Evolutionary conservation across 768 basidiomycete genomes (phyloP).

Genomic region (Collybia sordida): DNA sequence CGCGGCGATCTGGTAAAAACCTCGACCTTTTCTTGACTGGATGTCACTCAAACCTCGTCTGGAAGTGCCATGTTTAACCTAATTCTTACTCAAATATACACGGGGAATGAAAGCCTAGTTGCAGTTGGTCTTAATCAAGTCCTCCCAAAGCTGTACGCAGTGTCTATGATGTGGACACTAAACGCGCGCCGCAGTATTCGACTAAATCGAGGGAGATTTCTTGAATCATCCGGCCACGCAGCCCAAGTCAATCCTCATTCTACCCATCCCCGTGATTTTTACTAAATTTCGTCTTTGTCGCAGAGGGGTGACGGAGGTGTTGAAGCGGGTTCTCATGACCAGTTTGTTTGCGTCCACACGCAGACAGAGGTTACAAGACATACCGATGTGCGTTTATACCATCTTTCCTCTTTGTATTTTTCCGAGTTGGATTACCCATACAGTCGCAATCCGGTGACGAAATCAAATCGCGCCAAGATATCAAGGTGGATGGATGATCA

Average conservation of each 20-base stretch:
- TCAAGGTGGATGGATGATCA: slow-evolving; percentile 1
- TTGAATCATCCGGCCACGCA: slow-evolving; percentile 1
- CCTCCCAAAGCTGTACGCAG: slow-evolving; percentile 32
- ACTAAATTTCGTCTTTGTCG: background rate
- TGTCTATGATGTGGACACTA: slow-evolving; percentile 38
- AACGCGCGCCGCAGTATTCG: slow-evolving; percentile 27
- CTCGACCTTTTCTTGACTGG: background rate
- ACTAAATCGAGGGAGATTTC: slow-evolving; percentile 10
- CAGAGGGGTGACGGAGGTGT: slow-evolving; percentile 16
- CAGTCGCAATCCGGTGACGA: background rate
- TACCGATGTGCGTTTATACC: slow-evolving; percentile 19
- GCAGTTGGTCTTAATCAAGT: slow-evolving; percentile 27
- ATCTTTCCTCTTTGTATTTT: background rate
- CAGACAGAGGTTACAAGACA: slow-evolving; percentile 23
- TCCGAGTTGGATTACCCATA: background rate
- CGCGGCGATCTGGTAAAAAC: slow-evolving; percentile 29
- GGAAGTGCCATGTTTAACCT: slow-evolving; percentile 32
- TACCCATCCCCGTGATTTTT: background rate
- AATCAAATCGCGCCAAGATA: background rate
- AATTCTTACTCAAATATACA: slow-evolving; percentile 29
- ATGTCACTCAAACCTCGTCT: background rate
- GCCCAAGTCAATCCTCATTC: slow-evolving; percentile 4
- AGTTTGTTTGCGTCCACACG: slow-evolving; percentile 19
- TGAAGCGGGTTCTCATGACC: slow-evolving; percentile 7
- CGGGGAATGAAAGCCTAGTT: slow-evolving; percentile 19